Percentiles rank a stretch among this genome's conserved stretches.
These are phyloP conservation scores for Sabuloglossum arenarium DNA, from an alignment of 495 filamentous ascomycete species.

Conservation along the genomic window DNA sequence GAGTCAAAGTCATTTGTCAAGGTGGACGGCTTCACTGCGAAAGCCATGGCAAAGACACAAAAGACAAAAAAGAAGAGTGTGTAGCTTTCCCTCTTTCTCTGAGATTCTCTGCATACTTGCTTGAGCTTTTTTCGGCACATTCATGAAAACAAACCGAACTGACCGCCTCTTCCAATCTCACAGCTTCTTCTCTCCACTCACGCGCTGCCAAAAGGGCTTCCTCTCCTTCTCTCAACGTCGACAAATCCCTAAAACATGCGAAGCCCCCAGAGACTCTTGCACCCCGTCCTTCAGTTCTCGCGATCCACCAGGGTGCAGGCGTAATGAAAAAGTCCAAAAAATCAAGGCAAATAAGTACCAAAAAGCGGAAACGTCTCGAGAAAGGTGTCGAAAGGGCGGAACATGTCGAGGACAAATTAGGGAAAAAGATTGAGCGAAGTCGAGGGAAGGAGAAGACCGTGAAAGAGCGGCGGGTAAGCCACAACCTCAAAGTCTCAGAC, in stretches of 20 bases:
- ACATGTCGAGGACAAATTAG: constrained; percentile 42
- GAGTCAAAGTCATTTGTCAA: too few relatives aligned
- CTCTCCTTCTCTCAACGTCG: constrained; percentile 48
- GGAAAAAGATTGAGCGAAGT: constrained; percentile 49
- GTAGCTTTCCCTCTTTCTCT: not conserved
- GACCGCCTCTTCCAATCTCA: not conserved
- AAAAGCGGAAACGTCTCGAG: constrained; percentile 44
- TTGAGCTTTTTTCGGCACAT: not conserved
- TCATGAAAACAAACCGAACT: not conserved
- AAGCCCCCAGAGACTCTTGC: constrained; percentile 31
- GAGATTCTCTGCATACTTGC: not conserved
- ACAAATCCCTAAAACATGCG: constrained; percentile 49
- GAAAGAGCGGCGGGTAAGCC: constrained; percentile 23
- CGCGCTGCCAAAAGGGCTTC: constrained; percentile 52
- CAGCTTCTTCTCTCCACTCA: constrained; percentile 36
- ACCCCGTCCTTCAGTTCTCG: constrained; percentile 36
- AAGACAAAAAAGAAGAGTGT: not conserved
- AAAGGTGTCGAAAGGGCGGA: constrained; percentile 57
- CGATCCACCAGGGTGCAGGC: constrained; percentile 36
- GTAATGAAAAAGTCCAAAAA: constrained; percentile 44
- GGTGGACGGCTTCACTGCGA: not conserved
- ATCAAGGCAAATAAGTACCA: constrained; percentile 37
- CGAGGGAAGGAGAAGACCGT: constrained; percentile 36
- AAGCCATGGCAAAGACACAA: not conserved
- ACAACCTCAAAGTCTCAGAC: too few relatives aligned